Conservation (phyloP, 1,139 yeast genomes). For the Yamadazyma atlantica region DNA sequence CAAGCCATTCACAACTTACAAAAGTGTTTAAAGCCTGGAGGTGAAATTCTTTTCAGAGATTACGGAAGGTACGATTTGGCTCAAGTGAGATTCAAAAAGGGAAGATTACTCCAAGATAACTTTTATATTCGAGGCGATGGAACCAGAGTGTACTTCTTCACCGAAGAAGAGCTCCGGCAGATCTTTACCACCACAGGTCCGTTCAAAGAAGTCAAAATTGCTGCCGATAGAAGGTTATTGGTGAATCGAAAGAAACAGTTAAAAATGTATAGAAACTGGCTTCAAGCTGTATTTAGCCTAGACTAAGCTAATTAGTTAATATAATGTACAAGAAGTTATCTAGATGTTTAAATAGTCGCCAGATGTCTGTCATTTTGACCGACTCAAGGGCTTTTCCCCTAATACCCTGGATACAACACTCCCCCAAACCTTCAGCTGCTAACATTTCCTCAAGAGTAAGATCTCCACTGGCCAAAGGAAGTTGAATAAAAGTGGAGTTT, state of each 20-base stretch:
- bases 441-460: conserved; percentile 4
- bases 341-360: conserved; percentile 53
- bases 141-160: conserved; percentile 93
- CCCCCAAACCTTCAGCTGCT: conserved; percentile 3
- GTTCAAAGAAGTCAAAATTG: conserved; percentile 72
- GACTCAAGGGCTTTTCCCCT: conserved; percentile 38
- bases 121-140: conserved; percentile 98
- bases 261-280: conserved; percentile 97
- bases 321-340: conserved; percentile 79
- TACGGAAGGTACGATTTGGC: conserved; percentile 96
- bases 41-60: conserved; percentile 84
- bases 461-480: conserved; percentile 36
- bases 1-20: conserved; percentile 70
- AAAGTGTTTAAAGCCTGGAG: conserved; percentile 87
- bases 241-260: conserved; percentile 90
- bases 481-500: conserved; percentile 44
- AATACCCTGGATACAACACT: conserved; percentile 62
- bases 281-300: conserved; percentile 78
- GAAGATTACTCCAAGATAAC: conserved; percentile 83
- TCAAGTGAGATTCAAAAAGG: conserved; percentile 89
- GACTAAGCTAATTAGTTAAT: conserved; percentile 19
- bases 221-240: conserved; percentile 84
- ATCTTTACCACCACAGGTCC: conserved; percentile 64
- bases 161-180: conserved; percentile 82
- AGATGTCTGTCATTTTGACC: conserved; percentile 51